These are phyloP conservation scores for Yamadazyma diddensiae DNA, from an alignment of 1,139 yeast genomes.

Conservation along the genomic window DNA sequence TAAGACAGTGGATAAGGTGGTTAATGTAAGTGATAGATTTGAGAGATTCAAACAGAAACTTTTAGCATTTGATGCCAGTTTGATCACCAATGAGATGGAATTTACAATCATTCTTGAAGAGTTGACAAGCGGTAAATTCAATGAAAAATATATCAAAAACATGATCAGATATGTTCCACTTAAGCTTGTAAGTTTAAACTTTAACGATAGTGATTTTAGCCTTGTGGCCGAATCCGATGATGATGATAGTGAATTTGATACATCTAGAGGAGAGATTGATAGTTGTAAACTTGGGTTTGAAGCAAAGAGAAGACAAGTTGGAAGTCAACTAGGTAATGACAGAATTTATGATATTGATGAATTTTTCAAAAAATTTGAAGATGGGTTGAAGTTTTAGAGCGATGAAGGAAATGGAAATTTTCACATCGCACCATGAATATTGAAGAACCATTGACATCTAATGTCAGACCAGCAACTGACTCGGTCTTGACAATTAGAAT, in stretches of 20 bases:
- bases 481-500: slow-evolving; percentile 82
- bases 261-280: too few species aligned
- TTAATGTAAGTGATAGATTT: slow-evolving; percentile 4
- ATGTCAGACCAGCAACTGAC: slow-evolving; percentile 63
- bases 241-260: slow-evolving; percentile 18
- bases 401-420: neutral
- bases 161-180: slow-evolving; percentile 17
- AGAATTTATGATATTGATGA: slow-evolving; percentile 26
- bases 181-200: slow-evolving; percentile 10
- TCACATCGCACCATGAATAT: slow-evolving; percentile 9
- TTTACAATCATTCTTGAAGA: slow-evolving; percentile 11
- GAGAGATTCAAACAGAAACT: slow-evolving; percentile 10
- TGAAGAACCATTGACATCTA: slow-evolving; percentile 66
- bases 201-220: slow-evolving; percentile 17
- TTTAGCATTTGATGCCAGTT: slow-evolving; percentile 11
- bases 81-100: slow-evolving; percentile 15
- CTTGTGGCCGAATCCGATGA: slow-evolving; percentile 15
- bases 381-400: slow-evolving; percentile 21
- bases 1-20: neutral
- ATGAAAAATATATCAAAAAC: slow-evolving; percentile 9
- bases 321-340: slow-evolving; percentile 21
- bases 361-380: slow-evolving; percentile 22
- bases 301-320: slow-evolving; percentile 21
- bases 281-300: slow-evolving; percentile 24
- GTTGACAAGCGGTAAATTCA: slow-evolving; percentile 11